These are phyloP conservation scores for Paraphaeosphaeria sporulosa DNA, from an alignment of 2,329 filamentous ascomycete genomes.

Conservation along the genomic window DNA sequence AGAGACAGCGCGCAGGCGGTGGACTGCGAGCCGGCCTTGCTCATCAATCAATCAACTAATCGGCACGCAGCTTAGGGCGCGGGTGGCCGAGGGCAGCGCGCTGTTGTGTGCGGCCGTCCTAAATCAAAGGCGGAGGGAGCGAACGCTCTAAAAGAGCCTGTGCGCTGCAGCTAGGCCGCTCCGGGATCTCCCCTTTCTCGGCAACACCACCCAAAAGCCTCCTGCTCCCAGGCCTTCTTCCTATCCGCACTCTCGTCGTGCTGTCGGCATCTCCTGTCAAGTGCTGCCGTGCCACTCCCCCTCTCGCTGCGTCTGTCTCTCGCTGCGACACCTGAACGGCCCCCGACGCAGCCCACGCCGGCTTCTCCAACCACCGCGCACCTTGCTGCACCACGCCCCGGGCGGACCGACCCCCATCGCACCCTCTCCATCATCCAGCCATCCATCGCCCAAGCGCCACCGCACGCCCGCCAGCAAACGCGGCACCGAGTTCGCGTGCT, in stretches of 20 bases:
- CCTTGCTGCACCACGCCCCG: slow-evolving; percentile 32
- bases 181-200: slow-evolving; percentile 10
- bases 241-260: slow-evolving; percentile 22
- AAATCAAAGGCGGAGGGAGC: slow-evolving; percentile 10
- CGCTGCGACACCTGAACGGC: slow-evolving; percentile 31
- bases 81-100: background rate
- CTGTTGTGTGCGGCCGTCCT: background rate
- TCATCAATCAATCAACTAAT: too few relatives aligned
- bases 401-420: slow-evolving; percentile 37
- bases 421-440: slow-evolving; percentile 34
- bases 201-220: slow-evolving; percentile 13
- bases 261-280: slow-evolving; percentile 25
- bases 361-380: slow-evolving; percentile 37
- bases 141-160: slow-evolving; percentile 1
- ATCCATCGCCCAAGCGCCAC: slow-evolving; percentile 33
- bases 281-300: slow-evolving; percentile 36
- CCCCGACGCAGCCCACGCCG: slow-evolving; percentile 19
- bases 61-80: background rate
- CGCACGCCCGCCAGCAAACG: slow-evolving; percentile 15
- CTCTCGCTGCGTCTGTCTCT: slow-evolving; percentile 31
- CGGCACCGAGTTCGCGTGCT: slow-evolving; percentile 13
- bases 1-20: background rate
- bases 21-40: background rate
- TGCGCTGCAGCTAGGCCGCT: slow-evolving; percentile 6
- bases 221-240: slow-evolving; percentile 20